Percentiles rank a stretch among this genome's conserved stretches.
Conservation (phyloP, 148 eudicot species). For the Heliosperma pusillum region DNA sequence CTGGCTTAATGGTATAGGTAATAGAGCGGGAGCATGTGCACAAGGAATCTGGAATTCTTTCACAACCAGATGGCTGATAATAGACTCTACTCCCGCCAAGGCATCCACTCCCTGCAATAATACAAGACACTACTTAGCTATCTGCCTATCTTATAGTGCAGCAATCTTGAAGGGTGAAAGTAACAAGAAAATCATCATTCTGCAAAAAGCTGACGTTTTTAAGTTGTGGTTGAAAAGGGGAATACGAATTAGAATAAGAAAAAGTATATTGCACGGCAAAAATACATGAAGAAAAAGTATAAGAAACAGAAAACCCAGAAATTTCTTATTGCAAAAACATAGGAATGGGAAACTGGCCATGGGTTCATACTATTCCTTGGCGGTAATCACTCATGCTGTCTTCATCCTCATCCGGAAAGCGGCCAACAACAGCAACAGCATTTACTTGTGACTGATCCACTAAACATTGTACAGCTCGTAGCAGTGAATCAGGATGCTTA, state of each 20-base stretch:
- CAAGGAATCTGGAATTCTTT: slow-evolving; percentile 86
- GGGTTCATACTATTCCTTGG: slow-evolving; percentile 66
- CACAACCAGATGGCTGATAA: slow-evolving; percentile 87
- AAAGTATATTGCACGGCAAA: neutral
- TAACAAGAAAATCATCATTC: neutral
- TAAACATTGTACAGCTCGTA: slow-evolving; percentile 69
- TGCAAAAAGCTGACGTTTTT: neutral
- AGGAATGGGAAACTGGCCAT: neutral
- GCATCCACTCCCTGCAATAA: slow-evolving; percentile 74
- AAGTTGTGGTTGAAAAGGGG: neutral
- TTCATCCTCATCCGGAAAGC: slow-evolving; percentile 85
- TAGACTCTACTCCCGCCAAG: slow-evolving; percentile 90
- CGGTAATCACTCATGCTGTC: slow-evolving; percentile 66
- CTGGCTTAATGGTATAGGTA: slow-evolving; percentile 49
- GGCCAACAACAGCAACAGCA: slow-evolving; percentile 88
- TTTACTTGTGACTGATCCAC: slow-evolving; percentile 53
- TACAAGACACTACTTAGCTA: slow-evolving; percentile 16
- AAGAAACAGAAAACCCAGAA: neutral
- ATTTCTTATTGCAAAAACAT: neutral
- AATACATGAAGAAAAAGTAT: neutral
- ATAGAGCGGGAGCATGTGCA: slow-evolving; percentile 95
- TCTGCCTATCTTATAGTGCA: slow-evolving; percentile 13
- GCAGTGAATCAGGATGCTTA: slow-evolving; percentile 70
- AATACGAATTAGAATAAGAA: neutral
- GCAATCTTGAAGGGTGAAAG: neutral